Evolutionary conservation across 225 moss, liverwort and hornwort species (phyloP), one percentile per base, ranked within the genome.

Genomic region (Antitrichia curtipendula): DNA sequence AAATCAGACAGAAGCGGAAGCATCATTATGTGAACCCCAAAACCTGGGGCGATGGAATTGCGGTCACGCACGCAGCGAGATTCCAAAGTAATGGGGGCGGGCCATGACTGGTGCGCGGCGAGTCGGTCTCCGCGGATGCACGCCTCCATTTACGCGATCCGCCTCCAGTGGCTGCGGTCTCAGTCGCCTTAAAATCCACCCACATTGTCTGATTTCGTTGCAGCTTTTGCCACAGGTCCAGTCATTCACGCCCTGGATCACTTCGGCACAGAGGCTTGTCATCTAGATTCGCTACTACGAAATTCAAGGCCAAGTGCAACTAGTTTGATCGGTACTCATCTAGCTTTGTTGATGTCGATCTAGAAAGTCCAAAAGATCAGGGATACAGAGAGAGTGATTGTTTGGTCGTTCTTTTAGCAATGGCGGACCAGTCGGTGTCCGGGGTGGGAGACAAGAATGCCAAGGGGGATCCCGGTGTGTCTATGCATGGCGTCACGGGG

Each of bases 401-500:
- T 62, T 75, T 59, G 50, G 10, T n/a, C 28, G n/a, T 50, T 50
- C 29, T 34, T 56, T 36, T n/a, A 24, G 81, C 81, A 17, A 87
- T 87, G 87, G 87, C 87, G 52, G 87, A 87, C 60, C 71, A 59
- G 80, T 86, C 86, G 70, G 60, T 4, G 47, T 86, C 76, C 92
- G 91, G 89, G 27, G 91, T 93, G 56, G 92, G 94, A 41, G 76
- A 91, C 85, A 61, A 58, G 71, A 81, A 91, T 66, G 88, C 87
- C 47, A 77, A 63, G 83, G 96, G 95, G 0, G 88, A 87, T 43
- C 92, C 95, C 14, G 96, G 96, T 5, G 88, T 81, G 71, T 96
- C 95, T 2, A 93, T 96, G 92, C 96, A 95, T 76, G 96, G 96
- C 34, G 94, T 96, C 32, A 92, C 92, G 19, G 95, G 94, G 29